phyloP scores from a whole-genome alignment of 192 early-diverging fungal species.

The Podila minutissima region DNA sequence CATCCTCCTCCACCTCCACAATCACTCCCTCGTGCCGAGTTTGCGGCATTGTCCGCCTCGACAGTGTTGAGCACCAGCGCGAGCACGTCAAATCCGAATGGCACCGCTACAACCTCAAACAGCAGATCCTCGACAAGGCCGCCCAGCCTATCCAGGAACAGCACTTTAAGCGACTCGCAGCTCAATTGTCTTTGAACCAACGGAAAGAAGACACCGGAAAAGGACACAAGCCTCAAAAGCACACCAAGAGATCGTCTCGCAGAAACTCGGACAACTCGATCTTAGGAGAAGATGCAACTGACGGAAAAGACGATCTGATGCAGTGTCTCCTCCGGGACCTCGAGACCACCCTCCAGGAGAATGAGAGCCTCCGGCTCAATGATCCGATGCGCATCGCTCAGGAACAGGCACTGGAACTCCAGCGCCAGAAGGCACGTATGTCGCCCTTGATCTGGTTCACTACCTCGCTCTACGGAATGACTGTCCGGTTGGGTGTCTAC shows the following conservation, averaged over 20 bases:
- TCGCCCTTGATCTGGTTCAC: slow-evolving; percentile 49
- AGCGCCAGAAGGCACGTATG: neutral
- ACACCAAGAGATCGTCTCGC: no score
- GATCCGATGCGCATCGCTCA: neutral
- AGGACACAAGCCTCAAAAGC: no score
- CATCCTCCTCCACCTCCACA: neutral
- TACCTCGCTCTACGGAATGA: neutral
- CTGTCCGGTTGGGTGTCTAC: slow-evolving; percentile 52
- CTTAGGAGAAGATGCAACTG: slow-evolving; percentile 2
- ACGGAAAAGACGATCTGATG: slow-evolving; percentile 10
- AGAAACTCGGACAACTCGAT: slow-evolving; percentile 23
- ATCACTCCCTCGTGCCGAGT: slow-evolving; percentile 35
- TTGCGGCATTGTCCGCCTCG: slow-evolving; percentile 31
- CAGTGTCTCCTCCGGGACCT: neutral
- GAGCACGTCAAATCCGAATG: slow-evolving; percentile 58
- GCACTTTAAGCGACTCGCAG: slow-evolving; percentile 52
- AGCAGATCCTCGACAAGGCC: slow-evolving; percentile 14
- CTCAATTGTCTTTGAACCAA: slow-evolving; percentile 9
- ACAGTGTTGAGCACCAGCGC: slow-evolving; percentile 41
- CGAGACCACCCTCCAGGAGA: slow-evolving; percentile 10
- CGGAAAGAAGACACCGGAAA: no score
- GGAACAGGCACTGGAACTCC: slow-evolving; percentile 1
- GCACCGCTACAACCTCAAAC: slow-evolving; percentile 65
- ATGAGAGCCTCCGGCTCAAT: neutral
- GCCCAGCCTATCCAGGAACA: slow-evolving; percentile 40